Evolutionary conservation across 2,329 filamentous ascomycete genomes (phyloP).

Genomic region (Fusarium oxysporum): DNA sequence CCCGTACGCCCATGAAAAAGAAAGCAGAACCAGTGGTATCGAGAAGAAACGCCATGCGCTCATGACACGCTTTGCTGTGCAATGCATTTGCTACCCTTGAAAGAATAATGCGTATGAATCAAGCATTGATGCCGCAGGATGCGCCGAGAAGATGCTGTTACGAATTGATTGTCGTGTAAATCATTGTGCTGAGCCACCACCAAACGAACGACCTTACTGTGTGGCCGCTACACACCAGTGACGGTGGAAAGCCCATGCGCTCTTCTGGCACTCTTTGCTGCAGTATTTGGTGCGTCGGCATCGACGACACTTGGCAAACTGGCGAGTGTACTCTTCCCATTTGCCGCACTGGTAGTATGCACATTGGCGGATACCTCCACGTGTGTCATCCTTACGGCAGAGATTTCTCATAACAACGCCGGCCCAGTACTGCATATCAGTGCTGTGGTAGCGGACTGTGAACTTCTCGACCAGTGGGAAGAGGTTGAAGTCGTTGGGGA

Average conservation of each 20-base stretch:
- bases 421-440: constrained; percentile 99
- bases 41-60: constrained; percentile 57
- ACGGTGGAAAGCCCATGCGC: constrained; percentile 96
- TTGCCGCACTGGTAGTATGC: constrained; percentile 98
- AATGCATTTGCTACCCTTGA: constrained; percentile 53
- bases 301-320: constrained; percentile 97
- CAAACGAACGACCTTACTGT: constrained; percentile 51
- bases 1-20: constrained; percentile 44
- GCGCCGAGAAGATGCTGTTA: constrained; percentile 44
- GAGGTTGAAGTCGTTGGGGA: constrained; percentile 97
- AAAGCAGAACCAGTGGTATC: constrained; percentile 56
- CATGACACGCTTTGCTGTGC: constrained; percentile 56
- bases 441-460: constrained; percentile 92
- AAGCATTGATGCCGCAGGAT: constrained; percentile 44
- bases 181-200: constrained; percentile 16
- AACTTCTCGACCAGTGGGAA: constrained; percentile 99
- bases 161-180: constrained; percentile 34
- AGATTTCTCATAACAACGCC: constrained; percentile 99
- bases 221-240: constrained; percentile 93
- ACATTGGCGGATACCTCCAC: constrained; percentile 94
- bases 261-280: constrained; percentile 99
- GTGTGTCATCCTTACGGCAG: constrained; percentile 95
- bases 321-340: constrained; percentile 96
- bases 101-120: constrained; percentile 48
- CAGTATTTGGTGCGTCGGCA: constrained; percentile 98